Conservation (phyloP, 768 basidiomycete genomes). For the Mycena metata region DNA sequence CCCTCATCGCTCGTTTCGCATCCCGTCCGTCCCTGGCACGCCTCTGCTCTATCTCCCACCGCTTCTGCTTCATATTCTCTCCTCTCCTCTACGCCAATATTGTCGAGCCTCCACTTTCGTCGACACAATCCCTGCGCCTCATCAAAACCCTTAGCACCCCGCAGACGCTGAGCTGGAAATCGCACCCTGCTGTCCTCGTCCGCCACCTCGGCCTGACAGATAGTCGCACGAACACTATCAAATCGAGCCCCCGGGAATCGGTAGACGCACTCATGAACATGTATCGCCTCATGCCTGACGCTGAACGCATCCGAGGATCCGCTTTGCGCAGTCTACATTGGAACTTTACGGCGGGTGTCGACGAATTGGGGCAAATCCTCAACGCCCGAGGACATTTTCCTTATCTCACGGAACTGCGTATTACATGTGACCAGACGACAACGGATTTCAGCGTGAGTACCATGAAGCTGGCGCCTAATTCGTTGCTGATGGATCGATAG, state of each 20-base stretch:
- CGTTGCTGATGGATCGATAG: neutral
- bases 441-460: constrained; percentile 7
- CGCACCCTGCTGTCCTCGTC: constrained; percentile 6
- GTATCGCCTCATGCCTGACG: neutral
- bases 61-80: constrained; percentile 13
- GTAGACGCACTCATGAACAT: neutral
- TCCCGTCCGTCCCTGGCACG: neutral
- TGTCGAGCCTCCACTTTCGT: constrained; percentile 4
- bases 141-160: constrained; percentile 9
- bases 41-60: constrained; percentile 24
- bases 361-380: constrained; percentile 6
- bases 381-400: constrained; percentile 5
- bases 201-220: neutral
- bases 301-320: neutral
- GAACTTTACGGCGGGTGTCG: constrained; percentile 7
- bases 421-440: neutral
- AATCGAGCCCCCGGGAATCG: neutral
- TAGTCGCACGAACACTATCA: neutral
- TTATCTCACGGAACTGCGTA: constrained; percentile 5
- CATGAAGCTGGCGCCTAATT: too few species aligned
- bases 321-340: constrained; percentile 20
- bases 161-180: neutral
- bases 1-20: constrained; percentile 64
- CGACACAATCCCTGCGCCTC: constrained; percentile 6
- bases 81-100: constrained; percentile 14